Base-by-base conservation (phyloP, 768 basidiomycete species). In the Lactifluus volemus region DNA sequence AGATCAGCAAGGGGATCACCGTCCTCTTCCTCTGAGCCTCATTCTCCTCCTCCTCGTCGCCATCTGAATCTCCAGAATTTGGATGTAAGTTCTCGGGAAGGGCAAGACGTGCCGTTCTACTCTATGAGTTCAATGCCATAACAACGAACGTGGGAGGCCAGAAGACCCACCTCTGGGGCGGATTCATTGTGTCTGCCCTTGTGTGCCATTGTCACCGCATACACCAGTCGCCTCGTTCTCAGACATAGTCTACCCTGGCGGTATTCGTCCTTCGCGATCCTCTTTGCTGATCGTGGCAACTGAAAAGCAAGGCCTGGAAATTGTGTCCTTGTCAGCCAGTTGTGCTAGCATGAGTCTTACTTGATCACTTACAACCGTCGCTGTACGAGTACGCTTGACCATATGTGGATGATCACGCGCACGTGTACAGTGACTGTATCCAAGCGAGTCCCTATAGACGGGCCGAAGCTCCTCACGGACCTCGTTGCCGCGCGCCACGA, bases 1-100 rank as follows among this genome's bases (percentile, higher is more conserved):
- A 88, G 85, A 65, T 86, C 86, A 53, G 77, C 83, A 21, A 96
- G 74, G 11, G 88, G 82, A 69, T 94, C 79, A n/a, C 73, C 73
- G 36, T 69, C 64, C 38, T 71, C 71, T 11, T 64, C 69, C 29
- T 70, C 70, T 9, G 67, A 68, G 15, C 55, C 11, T 69, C 70
- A 19, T 70, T 70, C 6, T 70, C 84, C 19, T 71, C 85, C 3
- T 80, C 84, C 51, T 84, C 83, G 29, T 83, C 77, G 25, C 71
- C 81, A 42, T 80, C 84, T 0, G 75, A 76, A 56, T 82, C 75
- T 25, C 53, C 60, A 30, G 59, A 49, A 32, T 47, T 49, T 15
- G 34, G n/a, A 38, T 63, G 53, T 9, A 58, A 5, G 25, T 51
- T 32, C 29, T 61, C 63, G 39, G 65, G 63, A 30, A 59, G 29